Evolutionary conservation across 2,329 filamentous ascomycete genomes (phyloP).

Genomic region (Lasiodiplodia theobromae): DNA sequence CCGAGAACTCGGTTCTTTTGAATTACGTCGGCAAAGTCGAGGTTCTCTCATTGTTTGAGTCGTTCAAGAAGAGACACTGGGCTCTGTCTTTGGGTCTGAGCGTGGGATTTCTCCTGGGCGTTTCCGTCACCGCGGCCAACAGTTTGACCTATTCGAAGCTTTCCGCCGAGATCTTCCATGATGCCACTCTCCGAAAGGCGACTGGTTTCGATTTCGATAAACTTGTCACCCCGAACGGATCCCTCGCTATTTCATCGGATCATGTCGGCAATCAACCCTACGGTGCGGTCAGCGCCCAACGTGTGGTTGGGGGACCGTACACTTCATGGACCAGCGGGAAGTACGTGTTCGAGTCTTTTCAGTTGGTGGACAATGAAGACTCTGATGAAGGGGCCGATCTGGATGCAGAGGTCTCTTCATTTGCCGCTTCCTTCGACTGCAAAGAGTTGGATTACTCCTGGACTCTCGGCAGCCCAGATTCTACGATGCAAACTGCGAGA

Average conservation of each 20-base stretch:
- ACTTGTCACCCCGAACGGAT: not conserved
- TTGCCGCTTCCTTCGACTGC: not conserved
- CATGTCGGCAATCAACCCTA: not conserved
- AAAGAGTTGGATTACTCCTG: not conserved
- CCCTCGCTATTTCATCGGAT: not conserved
- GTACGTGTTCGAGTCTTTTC: not conserved
- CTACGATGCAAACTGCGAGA: not conserved
- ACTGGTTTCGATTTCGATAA: not conserved
- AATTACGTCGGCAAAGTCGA: not conserved
- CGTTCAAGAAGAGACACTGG: not conserved
- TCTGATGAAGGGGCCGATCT: not conserved
- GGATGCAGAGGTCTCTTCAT: not conserved
- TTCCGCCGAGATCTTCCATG: not conserved
- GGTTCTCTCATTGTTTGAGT: not conserved
- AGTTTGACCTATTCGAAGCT: not conserved
- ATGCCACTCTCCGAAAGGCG: not conserved
- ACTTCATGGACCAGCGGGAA: not conserved
- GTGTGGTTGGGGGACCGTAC: not conserved
- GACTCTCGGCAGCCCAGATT: not conserved
- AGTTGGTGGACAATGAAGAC: not conserved
- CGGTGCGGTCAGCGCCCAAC: not conserved
- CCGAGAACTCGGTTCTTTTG: not conserved
- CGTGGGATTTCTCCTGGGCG: not conserved
- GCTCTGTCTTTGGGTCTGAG: not conserved
- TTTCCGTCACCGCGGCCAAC: not conserved